Evolutionary conservation across 2,329 filamentous ascomycete species (phyloP), one percentile per base, ranked within the genome.

Genomic region (Stachybotrys chartarum): DNA sequence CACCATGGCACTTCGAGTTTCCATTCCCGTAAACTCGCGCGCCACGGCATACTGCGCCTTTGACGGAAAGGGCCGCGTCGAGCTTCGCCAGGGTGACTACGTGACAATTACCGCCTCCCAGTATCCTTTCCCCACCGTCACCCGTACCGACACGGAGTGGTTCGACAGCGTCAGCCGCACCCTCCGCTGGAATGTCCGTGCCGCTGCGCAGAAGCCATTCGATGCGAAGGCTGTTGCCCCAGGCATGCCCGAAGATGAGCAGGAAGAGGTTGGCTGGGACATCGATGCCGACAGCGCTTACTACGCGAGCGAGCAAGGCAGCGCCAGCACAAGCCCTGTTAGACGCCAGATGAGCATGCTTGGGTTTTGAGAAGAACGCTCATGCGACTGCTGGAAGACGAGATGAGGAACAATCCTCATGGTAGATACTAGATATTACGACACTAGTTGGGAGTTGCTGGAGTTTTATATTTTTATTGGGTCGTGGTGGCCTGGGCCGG

Each of bases 1-100:
- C 74, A 94, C 90, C 55, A 90, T 97, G 79, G 86, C 92, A 16
- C 83, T 99, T 58, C 90, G 92, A 52, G 90, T 99, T 53, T 88
- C 88, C 6, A 86, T 99, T 12, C 94, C 94, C 0, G 81, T 82
- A 59, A 85, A 87, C 66, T 95, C 90, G 45, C 88, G 94, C 50
- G 93, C 92, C 16, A 96, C 91, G 0, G 94, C 94, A 1, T 97
- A 97, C 78, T 97, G 93, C 69, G 91, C 91, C 46, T 99, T 99
- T 69, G 94, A 99, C 68, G 94, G 94, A 71, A 99, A 97, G 72
- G 92, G 91, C 55, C 91, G 94, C 52, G 84, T 99, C 48, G 93
- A 99, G 72, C 84, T 99, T 42, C 87, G 87, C 59, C 90, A 93
- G 66, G 94, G 94, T 54, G 94, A 99, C 73, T 90, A 93, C 65